A percentile compares a stretch with the other conserved stretches of the same genome.
These are phyloP conservation scores for Paracoccidioides lutzii DNA, from an alignment of 2,329 filamentous ascomycete species.

Conservation along the genomic window DNA sequence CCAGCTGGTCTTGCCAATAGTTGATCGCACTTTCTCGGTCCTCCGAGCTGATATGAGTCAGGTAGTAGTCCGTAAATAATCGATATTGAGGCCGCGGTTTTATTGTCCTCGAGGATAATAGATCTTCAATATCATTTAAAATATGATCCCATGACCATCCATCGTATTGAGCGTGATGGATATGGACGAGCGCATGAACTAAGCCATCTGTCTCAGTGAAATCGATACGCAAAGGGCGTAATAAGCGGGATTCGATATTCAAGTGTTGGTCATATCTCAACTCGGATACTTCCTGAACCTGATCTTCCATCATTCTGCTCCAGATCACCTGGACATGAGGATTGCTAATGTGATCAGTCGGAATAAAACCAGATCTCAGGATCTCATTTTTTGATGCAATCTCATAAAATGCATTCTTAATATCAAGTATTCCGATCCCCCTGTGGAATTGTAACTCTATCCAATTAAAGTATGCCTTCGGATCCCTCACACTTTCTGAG, in stretches of 20 bases:
- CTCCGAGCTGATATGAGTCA: slow-evolving; percentile 14
- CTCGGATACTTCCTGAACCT: slow-evolving; percentile 32
- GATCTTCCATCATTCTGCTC: slow-evolving; percentile 34
- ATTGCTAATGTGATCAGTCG: slow-evolving; percentile 32
- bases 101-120: slow-evolving; percentile 31
- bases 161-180: slow-evolving; percentile 81
- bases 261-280: slow-evolving; percentile 31
- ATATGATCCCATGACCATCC: slow-evolving; percentile 83
- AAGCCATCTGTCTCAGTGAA: slow-evolving; percentile 25
- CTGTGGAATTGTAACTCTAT: slow-evolving; percentile 49
- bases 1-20: slow-evolving; percentile 60
- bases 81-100: slow-evolving; percentile 46
- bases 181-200: slow-evolving; percentile 36
- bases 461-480: slow-evolving; percentile 63
- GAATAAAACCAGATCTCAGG: slow-evolving; percentile 59
- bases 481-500: slow-evolving; percentile 51
- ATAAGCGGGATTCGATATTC: slow-evolving; percentile 23
- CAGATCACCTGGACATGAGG: slow-evolving; percentile 54
- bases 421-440: slow-evolving; percentile 21
- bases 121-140: slow-evolving; percentile 48
- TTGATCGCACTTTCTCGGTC: slow-evolving; percentile 34
- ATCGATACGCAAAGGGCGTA: slow-evolving; percentile 53
- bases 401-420: slow-evolving; percentile 39
- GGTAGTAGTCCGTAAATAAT: slow-evolving; percentile 43
- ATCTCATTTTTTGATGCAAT: slow-evolving; percentile 49